Evolutionary conservation across 495 filamentous ascomycete genomes (phyloP), one percentile per base, ranked within the genome.

Genomic region (Penicillium paradoxum): DNA sequence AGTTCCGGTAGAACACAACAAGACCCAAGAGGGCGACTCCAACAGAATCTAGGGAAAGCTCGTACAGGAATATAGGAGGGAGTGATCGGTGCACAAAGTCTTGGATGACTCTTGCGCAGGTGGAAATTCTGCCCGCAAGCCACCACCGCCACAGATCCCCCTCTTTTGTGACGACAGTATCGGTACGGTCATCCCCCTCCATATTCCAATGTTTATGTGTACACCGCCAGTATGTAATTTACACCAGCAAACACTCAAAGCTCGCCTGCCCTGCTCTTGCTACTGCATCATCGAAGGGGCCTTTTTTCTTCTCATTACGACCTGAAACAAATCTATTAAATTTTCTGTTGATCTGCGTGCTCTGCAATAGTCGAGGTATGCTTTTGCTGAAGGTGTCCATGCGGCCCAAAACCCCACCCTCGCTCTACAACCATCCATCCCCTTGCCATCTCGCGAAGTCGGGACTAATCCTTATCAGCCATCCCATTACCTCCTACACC

Each of bases 371-470:
- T 65, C 49, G 57, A 68, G 66, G 66, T 69, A 68, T 60, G 68
- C 49, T 44, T 45, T 43, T 55, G 53, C 51, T 62, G 60, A 58
- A 56, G 53, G 62, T 66, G 62, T 64, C 60, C 63, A 49, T 65
- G 69, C 68, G 66, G 67, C 71, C 69, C 70, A 68, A 72, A 66
- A 68, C 72, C 70, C 70, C 70, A 69, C 72, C 70, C 67, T 72
- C 70, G 47, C 63, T 58, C 59, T 57, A 58, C 58, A 58, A 63
- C 50, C 61, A 40, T 33, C 24, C 49, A 53, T 53, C 60, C 60
- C 59, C 65, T 67, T 60, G 53, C 49, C 56, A 45, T 52, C 55
- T 51, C 49, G 34, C 54, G 30, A 43, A 49, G 34, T 32, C 36
- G 34, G 29, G 41, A 49, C 54, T 57, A 50, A 63, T 55, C 34